Base-by-base conservation (phyloP, 2,329 filamentous ascomycete genomes). In the Nigrospora sphaerica region DNA sequence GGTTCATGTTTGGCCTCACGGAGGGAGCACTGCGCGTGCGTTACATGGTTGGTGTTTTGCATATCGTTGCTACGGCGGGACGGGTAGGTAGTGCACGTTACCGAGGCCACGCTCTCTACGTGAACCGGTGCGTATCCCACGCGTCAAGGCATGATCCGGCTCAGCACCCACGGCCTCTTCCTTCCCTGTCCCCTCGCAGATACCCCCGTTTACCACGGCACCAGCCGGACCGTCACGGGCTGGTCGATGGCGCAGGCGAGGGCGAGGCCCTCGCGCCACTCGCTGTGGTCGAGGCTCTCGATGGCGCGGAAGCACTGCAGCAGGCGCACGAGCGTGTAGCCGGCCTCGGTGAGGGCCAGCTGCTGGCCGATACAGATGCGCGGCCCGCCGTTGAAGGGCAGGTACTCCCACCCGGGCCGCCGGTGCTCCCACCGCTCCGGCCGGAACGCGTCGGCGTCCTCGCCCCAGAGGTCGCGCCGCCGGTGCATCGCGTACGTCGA, bases 341-440 rank as follows among this genome's bases (percentile, higher is more conserved):
- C 62, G 48, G 73, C 73, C 59, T 81, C 77, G 0, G 75, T 78
- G 12, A 81, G 54, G 3, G 78, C 78, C 52, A 80, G 80, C 54
- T 81, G 75, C 62, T 81, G 74, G 0, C 75, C 74, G 23, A 78
- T 65, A 52, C 76, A 76, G 39, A 78, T 74, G 37, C 77, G 58
- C 28, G 76, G 72, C 0, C 75, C 76, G 2, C 74, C 74, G 51
- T 78, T 78, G 57, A 80, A 80, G 0, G 76, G 75, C 13, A 78
- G 64, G 47, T 77, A 79, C 41, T 71, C 65, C 74, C 74, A 78
- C 1, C 54, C 47, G 16, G 54, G 54, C 12, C 65, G 79, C 71
- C 46, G 72, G 62, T 6, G 32, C 7, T 52, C 53, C 53, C 55
- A 57, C 18, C 50, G 50, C 49, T 57, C 51, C 11, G 52, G 51